A percentile compares a stretch with the other conserved stretches of the same genome.
These are phyloP conservation scores for Boletus barrowsii DNA, from an alignment of 768 basidiomycete genomes.

Conservation along the genomic window DNA sequence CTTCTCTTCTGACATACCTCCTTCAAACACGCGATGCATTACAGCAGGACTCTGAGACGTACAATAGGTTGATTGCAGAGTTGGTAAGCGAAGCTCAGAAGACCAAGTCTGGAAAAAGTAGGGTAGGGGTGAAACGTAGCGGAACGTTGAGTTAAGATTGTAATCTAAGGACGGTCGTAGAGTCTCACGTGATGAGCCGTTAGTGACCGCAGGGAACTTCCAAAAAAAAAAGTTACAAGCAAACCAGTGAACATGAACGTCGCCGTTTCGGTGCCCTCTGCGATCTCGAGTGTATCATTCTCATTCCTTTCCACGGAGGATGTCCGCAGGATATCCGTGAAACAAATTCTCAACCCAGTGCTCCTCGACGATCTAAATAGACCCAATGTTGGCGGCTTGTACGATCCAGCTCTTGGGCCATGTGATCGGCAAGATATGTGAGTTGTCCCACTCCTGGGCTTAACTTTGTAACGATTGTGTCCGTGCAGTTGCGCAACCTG, in stretches of 20 bases:
- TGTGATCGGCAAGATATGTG: slow-evolving; percentile 87
- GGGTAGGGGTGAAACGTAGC: slow-evolving; percentile 45
- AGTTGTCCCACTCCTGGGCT: slow-evolving; percentile 32
- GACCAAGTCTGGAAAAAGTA: slow-evolving; percentile 63
- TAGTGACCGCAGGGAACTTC: background rate
- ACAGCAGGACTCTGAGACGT: slow-evolving; percentile 86
- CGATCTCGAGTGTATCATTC: slow-evolving; percentile 83
- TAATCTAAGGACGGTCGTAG: background rate
- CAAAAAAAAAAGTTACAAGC: too few relatives aligned
- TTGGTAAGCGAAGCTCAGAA: slow-evolving; percentile 91
- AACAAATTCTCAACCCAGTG: slow-evolving; percentile 91
- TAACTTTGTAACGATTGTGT: slow-evolving; percentile 3
- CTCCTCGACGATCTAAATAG: slow-evolving; percentile 92
- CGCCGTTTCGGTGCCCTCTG: slow-evolving; percentile 82
- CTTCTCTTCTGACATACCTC: slow-evolving; percentile 73
- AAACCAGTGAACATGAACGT: slow-evolving; percentile 68
- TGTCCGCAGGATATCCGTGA: slow-evolving; percentile 92
- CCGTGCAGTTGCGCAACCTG: slow-evolving; percentile 84
- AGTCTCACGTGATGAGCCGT: slow-evolving; percentile 14
- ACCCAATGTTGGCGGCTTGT: slow-evolving; percentile 89
- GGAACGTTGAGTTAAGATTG: slow-evolving; percentile 39
- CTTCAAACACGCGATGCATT: slow-evolving; percentile 77
- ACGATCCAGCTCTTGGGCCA: slow-evolving; percentile 94
- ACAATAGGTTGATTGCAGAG: slow-evolving; percentile 88
- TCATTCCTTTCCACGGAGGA: slow-evolving; percentile 89